Conservation (phyloP, 345 rosid species). For the Aquilaria malaccensis region DNA sequence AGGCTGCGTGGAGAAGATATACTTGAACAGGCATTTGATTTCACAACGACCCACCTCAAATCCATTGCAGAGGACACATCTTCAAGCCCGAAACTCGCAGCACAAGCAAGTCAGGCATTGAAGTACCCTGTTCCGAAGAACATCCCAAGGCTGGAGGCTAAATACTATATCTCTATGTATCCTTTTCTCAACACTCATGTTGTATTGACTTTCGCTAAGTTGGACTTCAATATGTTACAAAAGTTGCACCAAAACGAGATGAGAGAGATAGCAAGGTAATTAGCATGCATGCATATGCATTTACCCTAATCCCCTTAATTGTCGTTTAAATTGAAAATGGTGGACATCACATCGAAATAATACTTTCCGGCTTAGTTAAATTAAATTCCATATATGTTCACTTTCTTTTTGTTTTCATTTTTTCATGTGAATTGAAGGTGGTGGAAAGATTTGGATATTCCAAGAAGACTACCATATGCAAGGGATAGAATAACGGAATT, state of each 20-base stretch:
- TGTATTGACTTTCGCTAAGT: slow-evolving; percentile 20
- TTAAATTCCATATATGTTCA: no score
- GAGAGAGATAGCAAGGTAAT: slow-evolving; percentile 9
- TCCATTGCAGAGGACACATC: neutral
- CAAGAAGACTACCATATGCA: slow-evolving; percentile 18
- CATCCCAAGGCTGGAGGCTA: slow-evolving; percentile 17
- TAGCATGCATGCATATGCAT: no score
- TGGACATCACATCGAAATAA: no score
- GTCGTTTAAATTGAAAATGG: no score
- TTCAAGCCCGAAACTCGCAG: slow-evolving; percentile 2
- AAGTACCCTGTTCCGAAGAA: slow-evolving; percentile 11
- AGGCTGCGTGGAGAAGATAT: slow-evolving; percentile 13
- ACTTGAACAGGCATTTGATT: slow-evolving; percentile 15
- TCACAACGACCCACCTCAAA: slow-evolving; percentile 11
- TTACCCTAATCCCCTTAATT: no score
- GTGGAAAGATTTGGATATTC: slow-evolving; percentile 21
- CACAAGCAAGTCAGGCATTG: slow-evolving; percentile 13
- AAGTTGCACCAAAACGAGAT: slow-evolving; percentile 19
- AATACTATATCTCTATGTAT: slow-evolving; percentile 13
- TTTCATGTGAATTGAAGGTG: slow-evolving; percentile 12
- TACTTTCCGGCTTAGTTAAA: no score
- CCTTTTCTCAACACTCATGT: neutral
- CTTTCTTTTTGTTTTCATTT: no score
- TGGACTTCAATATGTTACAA: slow-evolving; percentile 30
- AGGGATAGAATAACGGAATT: slow-evolving; percentile 19